Evolutionary conservation across 257 asterid genomes (phyloP), one percentile per base, ranked within the genome.

Genomic region (Scutellaria barbata): DNA sequence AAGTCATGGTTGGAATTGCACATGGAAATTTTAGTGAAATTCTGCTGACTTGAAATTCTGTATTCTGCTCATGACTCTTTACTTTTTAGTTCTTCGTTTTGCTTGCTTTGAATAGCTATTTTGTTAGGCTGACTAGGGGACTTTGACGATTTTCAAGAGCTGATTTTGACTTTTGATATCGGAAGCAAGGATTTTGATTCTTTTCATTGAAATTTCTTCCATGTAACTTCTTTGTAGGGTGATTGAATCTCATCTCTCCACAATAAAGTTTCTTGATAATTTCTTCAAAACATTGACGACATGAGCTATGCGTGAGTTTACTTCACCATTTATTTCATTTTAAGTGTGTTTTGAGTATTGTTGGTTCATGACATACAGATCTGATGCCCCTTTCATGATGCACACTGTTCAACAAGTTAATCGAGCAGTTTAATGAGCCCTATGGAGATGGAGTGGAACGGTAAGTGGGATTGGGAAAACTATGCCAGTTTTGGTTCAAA

Each of bases 391-490:
- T 59, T 68, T 74, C 53, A 47, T 73, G 72, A 80, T 70, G 82
- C 83, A 30, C 61, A 39, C 58, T 25, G 42, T 75, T 82, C 63
- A 71, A 45, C 65, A 62, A 72, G 67, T 52, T 43, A 64, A 73
- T 72, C 73, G 81, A 70, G 50, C 43, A 17, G 67, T 56, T 71
- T 56, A 13, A 68, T 72, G 83, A 30, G 35, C 35, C 76, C 76
- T 6, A 54, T 74, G 62, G 90, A 82, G 79, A 92, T 84, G 92
- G 98, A 89, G 72, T 87, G 92, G 87, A 83, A 72, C 75, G 68
- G 85, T 3, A 87, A 84, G 85, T 89, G 95, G 90, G 98, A 84
- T 73, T 92, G 92, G 96, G 98, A 90, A 14, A 86, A 78, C 72
- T 40, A 86, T 37, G 89, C 65, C 3, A 43, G 67, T 33, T 83